These are phyloP conservation scores for Blastobotrys buckinghamii DNA, from an alignment of 1,139 yeast genomes.

Conservation along the genomic window DNA sequence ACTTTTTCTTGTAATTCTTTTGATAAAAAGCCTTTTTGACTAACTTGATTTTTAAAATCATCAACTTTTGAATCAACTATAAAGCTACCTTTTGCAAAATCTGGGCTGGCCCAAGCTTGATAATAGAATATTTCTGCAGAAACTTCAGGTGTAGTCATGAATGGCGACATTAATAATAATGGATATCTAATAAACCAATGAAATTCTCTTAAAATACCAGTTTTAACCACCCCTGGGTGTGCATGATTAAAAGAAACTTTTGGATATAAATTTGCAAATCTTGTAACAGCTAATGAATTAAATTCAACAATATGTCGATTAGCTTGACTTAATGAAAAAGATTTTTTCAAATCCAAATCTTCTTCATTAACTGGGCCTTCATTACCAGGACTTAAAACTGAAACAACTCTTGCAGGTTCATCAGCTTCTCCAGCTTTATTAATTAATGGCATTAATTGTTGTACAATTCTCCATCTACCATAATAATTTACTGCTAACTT, in stretches of 20 bases:
- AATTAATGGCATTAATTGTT: constrained; percentile 24
- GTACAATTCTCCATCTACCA: constrained; percentile 26
- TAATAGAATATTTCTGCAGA: constrained; percentile 25
- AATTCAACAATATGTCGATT: constrained; percentile 18
- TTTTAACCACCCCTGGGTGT: constrained; percentile 29
- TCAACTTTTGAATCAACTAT: constrained; percentile 17
- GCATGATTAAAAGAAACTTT: constrained; percentile 26
- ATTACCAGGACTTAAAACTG: constrained; percentile 27
- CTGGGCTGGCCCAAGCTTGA: constrained; percentile 18
- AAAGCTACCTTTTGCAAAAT: constrained; percentile 22
- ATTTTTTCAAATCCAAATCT: constrained; percentile 26
- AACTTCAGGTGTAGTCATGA: constrained; percentile 15
- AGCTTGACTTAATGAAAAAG: constrained; percentile 14
- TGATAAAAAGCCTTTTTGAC: constrained; percentile 16
- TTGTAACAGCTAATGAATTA: constrained; percentile 22
- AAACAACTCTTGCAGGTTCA: constrained; percentile 28
- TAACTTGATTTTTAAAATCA: constrained; percentile 14
- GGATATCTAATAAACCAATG: constrained; percentile 24
- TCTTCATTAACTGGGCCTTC: constrained; percentile 22
- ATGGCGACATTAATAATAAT: not conserved
- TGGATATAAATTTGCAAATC: constrained; percentile 27
- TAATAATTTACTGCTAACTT: constrained; percentile 28
- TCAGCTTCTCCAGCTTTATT: constrained; percentile 21
- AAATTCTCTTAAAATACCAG: constrained; percentile 21
- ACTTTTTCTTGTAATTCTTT: constrained; percentile 24